Conservation (phyloP, 805 yeast species). For the Lachancea sp. region DNA sequence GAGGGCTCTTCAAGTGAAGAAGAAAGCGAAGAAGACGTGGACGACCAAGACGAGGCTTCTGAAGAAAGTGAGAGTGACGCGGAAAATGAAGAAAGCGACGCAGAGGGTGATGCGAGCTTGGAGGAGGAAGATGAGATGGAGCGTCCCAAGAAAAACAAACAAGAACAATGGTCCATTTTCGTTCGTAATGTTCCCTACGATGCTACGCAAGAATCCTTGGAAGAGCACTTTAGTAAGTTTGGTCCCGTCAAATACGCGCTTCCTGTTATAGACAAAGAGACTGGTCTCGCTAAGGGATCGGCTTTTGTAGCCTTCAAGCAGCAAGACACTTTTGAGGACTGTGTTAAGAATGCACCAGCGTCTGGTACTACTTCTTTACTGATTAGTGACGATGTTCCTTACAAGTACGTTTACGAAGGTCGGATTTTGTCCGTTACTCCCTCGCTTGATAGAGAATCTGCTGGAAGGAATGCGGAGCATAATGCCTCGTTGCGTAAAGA, state of each 20-base stretch:
- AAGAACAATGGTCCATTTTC: conserved; percentile 68
- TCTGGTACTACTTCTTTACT: conserved; percentile 57
- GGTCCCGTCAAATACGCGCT: conserved; percentile 90
- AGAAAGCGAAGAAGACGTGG: conserved; percentile 28
- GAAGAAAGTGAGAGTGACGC: conserved; percentile 22
- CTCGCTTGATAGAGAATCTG: conserved; percentile 83
- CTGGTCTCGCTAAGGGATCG: conserved; percentile 87
- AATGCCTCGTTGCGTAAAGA: conserved; percentile 70
- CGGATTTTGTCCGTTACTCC: conserved; percentile 78
- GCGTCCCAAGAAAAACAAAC: conserved; percentile 46
- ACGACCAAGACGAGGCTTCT: conserved; percentile 15
- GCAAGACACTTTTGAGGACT: conserved; percentile 55
- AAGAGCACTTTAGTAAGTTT: conserved; percentile 70
- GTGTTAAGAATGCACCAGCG: conserved; percentile 75
- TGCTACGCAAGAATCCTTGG: conserved; percentile 73
- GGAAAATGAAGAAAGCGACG: conserved; percentile 25
- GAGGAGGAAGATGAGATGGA: conserved; percentile 15
- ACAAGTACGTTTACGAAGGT: conserved; percentile 86
- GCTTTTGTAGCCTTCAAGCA: conserved; percentile 85
- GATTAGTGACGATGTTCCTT: conserved; percentile 87
- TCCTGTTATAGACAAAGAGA: conserved; percentile 80
- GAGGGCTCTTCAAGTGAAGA: not conserved
- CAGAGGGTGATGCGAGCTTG: conserved; percentile 19
- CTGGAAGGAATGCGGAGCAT: conserved; percentile 63
- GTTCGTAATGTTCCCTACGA: conserved; percentile 93